Conservation (phyloP, 2,329 filamentous ascomycete genomes). For the Aureobasidium sp. region DNA sequence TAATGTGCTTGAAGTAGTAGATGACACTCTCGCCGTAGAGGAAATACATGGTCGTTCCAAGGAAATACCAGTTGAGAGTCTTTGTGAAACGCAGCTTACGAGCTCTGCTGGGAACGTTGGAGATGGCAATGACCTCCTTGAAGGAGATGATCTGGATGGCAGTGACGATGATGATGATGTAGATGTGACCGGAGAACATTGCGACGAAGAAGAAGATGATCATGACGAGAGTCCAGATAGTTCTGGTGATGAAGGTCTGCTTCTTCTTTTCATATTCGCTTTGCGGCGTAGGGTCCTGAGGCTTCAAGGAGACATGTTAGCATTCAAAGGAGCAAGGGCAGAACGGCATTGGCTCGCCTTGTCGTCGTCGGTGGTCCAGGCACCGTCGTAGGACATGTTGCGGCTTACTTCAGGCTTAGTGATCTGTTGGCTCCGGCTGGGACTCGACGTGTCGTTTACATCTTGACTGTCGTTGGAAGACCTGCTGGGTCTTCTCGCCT, state of each 20-base stretch:
- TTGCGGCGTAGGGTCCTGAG: constrained; percentile 28
- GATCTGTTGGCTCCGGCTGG: constrained; percentile 37
- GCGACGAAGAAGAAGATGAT: constrained; percentile 85
- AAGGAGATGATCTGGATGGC: constrained; percentile 94
- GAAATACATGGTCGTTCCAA: constrained; percentile 99
- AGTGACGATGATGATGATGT: constrained; percentile 89
- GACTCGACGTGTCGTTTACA: constrained; percentile 46
- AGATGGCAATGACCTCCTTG: constrained; percentile 98
- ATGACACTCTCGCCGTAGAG: constrained; percentile 98
- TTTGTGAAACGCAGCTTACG: constrained; percentile 90
- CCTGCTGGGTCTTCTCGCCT: constrained; percentile 52
- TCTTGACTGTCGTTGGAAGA: constrained; percentile 56
- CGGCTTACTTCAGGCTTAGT: constrained; percentile 18
- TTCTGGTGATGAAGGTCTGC: constrained; percentile 91
- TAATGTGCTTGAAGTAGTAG: constrained; percentile 99
- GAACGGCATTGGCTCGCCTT: constrained; percentile 15
- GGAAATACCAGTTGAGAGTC: constrained; percentile 97
- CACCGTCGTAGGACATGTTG: constrained; percentile 17
- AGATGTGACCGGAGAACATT: constrained; percentile 95
- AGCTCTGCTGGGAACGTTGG: constrained; percentile 85
- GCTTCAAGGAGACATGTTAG: constrained; percentile 5
- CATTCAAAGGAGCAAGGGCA: neutral
- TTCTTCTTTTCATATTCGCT: constrained; percentile 98
- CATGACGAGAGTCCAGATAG: constrained; percentile 98
- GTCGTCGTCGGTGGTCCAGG: constrained; percentile 20